Base-by-base conservation (phyloP, 768 basidiomycete species). In the Termitomyces bulborhizus region DNA sequence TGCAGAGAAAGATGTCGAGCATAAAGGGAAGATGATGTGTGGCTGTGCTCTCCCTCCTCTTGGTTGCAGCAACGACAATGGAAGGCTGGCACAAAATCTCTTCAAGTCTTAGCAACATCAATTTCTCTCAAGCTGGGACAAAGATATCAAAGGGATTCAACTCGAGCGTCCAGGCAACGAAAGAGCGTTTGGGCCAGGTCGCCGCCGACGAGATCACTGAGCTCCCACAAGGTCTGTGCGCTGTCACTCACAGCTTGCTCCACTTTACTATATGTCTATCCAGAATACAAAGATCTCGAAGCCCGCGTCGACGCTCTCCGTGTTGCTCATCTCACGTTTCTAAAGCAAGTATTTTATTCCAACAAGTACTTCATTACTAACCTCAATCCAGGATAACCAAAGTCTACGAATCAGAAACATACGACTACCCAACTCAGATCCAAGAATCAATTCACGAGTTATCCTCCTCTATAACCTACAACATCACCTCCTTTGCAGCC, bases 251-350 rank as follows among this genome's bases (percentile, higher is more conserved):
- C 8, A 8, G 36, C 3, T 5, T 18, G 18, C 3, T 3, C 27
- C 0, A 16, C 4, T 40, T 40, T 1, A 36, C 27, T 9, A 9
- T n/a, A n/a, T n/a, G n/a, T 16, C 12, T 15, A 1, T 39, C 2
- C 75, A 91, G 96, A 99, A 70, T 99, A 98, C 80, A 94, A 87
- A 65, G 92, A 96, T 67, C 84, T 99, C 60, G 97, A 99, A 72
- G 78, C 86, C 45, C 88, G 93, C 54, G 97, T 98, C 40, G 97
- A 99, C 71, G 93, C 92, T 31, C 82, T 99, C 51, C 83, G 85
- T 60, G 73, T 79, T 44, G 87, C 91, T 4, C 93, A 96, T 66
- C 66, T 87, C 51, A 66, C 79, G 3, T 58, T 98, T 48, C 78
- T 95, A 72, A 97, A 87, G 92, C 90, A 60, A 53, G 82, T 21